A percentile compares a stretch with the other conserved stretches of the same genome.
Evolutionary conservation across 305 asterid genomes (phyloP).

Genomic region (Fraxinus sp.): DNA sequence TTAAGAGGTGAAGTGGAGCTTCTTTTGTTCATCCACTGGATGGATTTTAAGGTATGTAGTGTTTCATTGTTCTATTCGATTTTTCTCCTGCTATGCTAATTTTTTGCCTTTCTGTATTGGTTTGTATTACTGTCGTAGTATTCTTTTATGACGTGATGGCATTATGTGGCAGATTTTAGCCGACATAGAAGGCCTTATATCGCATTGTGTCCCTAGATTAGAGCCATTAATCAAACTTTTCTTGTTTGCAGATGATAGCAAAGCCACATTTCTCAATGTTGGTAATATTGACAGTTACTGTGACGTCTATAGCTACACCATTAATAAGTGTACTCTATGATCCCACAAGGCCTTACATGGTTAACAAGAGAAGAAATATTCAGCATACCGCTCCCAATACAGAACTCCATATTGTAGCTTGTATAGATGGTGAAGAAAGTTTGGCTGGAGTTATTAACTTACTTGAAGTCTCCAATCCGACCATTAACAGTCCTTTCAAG

Average conservation of each 20-base stretch:
- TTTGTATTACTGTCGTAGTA: neutral
- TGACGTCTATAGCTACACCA: conserved; percentile 57
- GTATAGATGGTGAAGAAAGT: conserved; percentile 52
- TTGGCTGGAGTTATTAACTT: conserved; percentile 48
- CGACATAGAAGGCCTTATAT: neutral
- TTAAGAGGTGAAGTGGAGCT: conserved; percentile 74
- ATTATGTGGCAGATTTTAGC: neutral
- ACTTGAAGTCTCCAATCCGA: conserved; percentile 61
- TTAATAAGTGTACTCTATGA: conserved; percentile 63
- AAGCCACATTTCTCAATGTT: conserved; percentile 49
- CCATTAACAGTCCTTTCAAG: conserved; percentile 40
- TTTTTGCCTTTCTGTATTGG: neutral
- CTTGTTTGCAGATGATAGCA: conserved; percentile 52
- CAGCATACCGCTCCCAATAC: conserved; percentile 63
- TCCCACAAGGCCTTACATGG: conserved; percentile 79
- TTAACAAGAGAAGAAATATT: conserved; percentile 65
- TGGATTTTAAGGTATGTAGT: conserved; percentile 51
- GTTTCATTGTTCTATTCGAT: neutral
- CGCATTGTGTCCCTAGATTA: neutral
- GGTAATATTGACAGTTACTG: conserved; percentile 38
- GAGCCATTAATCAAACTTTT: neutral
- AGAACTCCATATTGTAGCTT: conserved; percentile 52
- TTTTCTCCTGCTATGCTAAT: neutral
- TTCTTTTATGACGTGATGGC: neutral
- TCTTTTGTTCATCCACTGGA: conserved; percentile 59